phyloP scores from a whole-genome alignment of 1,139 yeast genomes.

The Debaryomyces coudertii region DNA sequence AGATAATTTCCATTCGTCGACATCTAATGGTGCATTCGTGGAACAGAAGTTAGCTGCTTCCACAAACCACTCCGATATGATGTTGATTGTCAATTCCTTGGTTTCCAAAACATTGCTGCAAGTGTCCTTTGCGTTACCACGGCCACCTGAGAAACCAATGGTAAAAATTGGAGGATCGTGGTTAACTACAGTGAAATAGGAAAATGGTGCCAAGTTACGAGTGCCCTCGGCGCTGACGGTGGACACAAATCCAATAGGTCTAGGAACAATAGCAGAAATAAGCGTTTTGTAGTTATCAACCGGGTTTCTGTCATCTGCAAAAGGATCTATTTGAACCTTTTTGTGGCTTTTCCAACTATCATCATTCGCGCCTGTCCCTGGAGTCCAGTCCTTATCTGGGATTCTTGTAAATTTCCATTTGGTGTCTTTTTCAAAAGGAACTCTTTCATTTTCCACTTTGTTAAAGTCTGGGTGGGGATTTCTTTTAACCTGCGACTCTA shows the following conservation, averaged over 20 bases:
- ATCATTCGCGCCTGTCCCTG: constrained; percentile 48
- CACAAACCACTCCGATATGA: constrained; percentile 64
- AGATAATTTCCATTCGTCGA: constrained; percentile 58
- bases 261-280: constrained; percentile 54
- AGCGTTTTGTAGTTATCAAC: constrained; percentile 54
- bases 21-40: constrained; percentile 49
- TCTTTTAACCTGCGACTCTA: constrained; percentile 20
- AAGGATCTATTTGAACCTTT: constrained; percentile 55
- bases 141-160: constrained; percentile 49
- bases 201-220: constrained; percentile 60
- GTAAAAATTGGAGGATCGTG: constrained; percentile 64
- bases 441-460: constrained; percentile 12
- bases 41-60: constrained; percentile 64
- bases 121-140: constrained; percentile 51
- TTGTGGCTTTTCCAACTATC: constrained; percentile 43
- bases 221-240: constrained; percentile 47
- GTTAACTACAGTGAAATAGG: constrained; percentile 53
- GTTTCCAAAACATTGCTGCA: constrained; percentile 52
- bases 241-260: constrained; percentile 63
- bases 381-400: constrained; percentile 36
- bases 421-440: constrained; percentile 20
- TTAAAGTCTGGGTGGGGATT: constrained; percentile 31
- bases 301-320: constrained; percentile 42
- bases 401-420: constrained; percentile 26
- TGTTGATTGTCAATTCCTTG: constrained; percentile 58